Evolutionary conservation across 495 filamentous ascomycete genomes (phyloP).

Genomic region (Daldinia concentrica): DNA sequence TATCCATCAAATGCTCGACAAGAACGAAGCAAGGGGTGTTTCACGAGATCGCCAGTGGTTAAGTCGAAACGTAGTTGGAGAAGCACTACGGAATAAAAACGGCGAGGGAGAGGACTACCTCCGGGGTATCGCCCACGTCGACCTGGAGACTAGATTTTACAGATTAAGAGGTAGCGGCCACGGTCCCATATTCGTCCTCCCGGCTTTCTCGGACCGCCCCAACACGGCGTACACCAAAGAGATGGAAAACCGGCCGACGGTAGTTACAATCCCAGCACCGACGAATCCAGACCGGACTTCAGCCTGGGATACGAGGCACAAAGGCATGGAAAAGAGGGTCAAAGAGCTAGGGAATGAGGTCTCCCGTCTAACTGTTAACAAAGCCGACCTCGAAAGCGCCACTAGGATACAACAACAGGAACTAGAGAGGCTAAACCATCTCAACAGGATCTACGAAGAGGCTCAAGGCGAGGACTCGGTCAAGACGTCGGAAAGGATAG

Average conservation of each 20-base stretch:
- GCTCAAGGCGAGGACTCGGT: conserved; percentile 22
- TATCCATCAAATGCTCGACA: conserved; percentile 57
- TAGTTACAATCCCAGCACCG: conserved; percentile 54
- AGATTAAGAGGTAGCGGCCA: conserved; percentile 53
- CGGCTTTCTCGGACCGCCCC: conserved; percentile 57
- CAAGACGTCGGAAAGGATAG: conserved; percentile 6
- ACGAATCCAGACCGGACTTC: conserved; percentile 45
- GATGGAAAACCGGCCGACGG: conserved; percentile 56
- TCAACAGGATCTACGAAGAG: conserved; percentile 37
- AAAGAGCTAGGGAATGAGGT: conserved; percentile 4
- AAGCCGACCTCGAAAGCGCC: conserved; percentile 20
- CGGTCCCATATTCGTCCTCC: conserved; percentile 59
- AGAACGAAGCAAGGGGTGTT: conserved; percentile 49
- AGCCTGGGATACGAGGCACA: conserved; percentile 49
- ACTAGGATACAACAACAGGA: conserved; percentile 6
- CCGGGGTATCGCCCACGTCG: conserved; percentile 55
- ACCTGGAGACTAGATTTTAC: conserved; percentile 58
- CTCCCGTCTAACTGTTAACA: conserved; percentile 4
- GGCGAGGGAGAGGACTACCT: conserved; percentile 31
- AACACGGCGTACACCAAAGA: conserved; percentile 51
- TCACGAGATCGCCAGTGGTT: conserved; percentile 39
- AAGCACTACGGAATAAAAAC: conserved; percentile 19
- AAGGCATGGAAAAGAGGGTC: conserved; percentile 31
- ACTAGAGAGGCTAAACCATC: conserved; percentile 34
- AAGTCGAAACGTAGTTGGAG: conserved; percentile 47